Evolutionary conservation across 2,329 filamentous ascomycete genomes (phyloP), one percentile per base, ranked within the genome.

Genomic region (Cladosporium halotolerans): DNA sequence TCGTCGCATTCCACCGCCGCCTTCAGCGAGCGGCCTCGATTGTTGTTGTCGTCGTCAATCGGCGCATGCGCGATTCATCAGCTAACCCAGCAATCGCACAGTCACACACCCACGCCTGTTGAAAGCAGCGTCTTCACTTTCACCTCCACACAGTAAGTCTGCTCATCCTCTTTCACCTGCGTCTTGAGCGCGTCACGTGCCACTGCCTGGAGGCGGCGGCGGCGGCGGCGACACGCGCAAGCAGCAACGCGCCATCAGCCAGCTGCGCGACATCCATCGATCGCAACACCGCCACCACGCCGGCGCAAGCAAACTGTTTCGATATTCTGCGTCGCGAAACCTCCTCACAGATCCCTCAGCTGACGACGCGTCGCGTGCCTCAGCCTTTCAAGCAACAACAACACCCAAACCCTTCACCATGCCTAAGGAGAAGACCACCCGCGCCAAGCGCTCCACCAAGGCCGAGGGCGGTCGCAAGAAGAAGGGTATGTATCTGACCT

Each of bases 381-480:
- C 39, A 46, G 43, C 43, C 43, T 34, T 42, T 32, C 32, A 28
- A 47, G 13, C 36, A 43, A 46, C 41, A 44, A 16, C 34, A 49
- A 47, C 51, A 57, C 32, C 46, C 45, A 60, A 36, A 36, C 34
- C 50, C 58, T 63, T 55, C 66, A 82, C 60, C 59, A 87, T 88
- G 84, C 83, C 84, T 68, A 86, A 86, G 77, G 82, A 83, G 63
- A 81, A 81, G 73, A 73, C 77, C 59, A 78, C 82, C 73, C 72
- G 76, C 69, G 72, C 77, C 68, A 77, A 78, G 69, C 55, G 58
- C 44, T 60, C 56, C 53, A 57, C 54, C 58, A 67, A 67, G 63
- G 66, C 70, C 61, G 73, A 71, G 58, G 73, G 73, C 58, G 79
- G 79, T 68, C 84, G 84, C 76, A 84, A 82, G 77, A 86, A 86